Conservation (phyloP, 2,329 filamentous ascomycete genomes). For the Diaporthe ilicicola region DNA sequence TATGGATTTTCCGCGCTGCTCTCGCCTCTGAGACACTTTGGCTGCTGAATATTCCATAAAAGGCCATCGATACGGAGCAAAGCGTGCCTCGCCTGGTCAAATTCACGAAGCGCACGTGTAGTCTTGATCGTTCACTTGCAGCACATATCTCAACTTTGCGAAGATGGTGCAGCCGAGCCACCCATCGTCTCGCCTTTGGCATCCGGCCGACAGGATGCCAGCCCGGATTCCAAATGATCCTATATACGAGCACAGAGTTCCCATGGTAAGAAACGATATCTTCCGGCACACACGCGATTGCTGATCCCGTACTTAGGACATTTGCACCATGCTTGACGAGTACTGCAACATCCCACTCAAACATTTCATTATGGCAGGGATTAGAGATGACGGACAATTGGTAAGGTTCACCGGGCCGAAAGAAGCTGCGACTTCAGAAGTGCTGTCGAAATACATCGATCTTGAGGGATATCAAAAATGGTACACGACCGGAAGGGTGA, state of each 20-base stretch:
- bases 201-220: slow-evolving; percentile 28
- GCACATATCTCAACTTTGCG: background rate
- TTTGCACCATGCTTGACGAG: slow-evolving; percentile 60
- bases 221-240: slow-evolving; percentile 28
- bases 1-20: slow-evolving; percentile 1
- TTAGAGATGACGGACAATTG: slow-evolving; percentile 56
- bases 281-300: background rate
- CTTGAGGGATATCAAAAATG: slow-evolving; percentile 30
- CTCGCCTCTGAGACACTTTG: background rate
- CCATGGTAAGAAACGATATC: slow-evolving; percentile 28
- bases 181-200: slow-evolving; percentile 29
- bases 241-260: slow-evolving; percentile 31
- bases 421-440: slow-evolving; percentile 27
- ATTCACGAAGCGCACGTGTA: background rate
- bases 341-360: slow-evolving; percentile 61
- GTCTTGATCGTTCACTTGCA: background rate
- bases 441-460: slow-evolving; percentile 38
- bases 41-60: slow-evolving; percentile 16
- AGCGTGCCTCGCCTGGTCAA: slow-evolving; percentile 1
- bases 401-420: slow-evolving; percentile 57
- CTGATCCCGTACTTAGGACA: slow-evolving; percentile 47
- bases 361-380: slow-evolving; percentile 61
- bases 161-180: slow-evolving; percentile 30
- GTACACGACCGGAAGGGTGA: slow-evolving; percentile 30
- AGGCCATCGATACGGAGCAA: background rate